Evolutionary conservation across 208 protist species (phyloP).

Genomic region (Herpetomonas muscarum): DNA sequence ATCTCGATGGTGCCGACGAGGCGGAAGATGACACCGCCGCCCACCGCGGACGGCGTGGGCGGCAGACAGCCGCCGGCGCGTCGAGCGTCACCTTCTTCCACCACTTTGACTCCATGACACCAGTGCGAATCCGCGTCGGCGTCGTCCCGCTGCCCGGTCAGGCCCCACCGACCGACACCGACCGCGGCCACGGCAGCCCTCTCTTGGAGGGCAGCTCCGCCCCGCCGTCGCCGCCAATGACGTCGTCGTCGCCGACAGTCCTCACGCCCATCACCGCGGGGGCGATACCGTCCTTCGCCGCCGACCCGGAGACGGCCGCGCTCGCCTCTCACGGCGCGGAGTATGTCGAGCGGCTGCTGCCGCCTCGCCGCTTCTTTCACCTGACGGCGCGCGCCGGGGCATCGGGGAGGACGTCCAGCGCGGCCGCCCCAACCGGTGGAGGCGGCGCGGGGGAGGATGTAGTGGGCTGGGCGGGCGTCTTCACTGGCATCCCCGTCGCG

Average conservation of each 20-base stretch:
- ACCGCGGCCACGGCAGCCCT: background rate
- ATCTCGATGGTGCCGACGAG: too few species aligned
- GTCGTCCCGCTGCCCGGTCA: conserved; percentile 43
- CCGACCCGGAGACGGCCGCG: background rate
- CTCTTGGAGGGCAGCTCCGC: background rate
- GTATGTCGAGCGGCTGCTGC: conserved; percentile 14
- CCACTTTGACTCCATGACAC: conserved; percentile 25
- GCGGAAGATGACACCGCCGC: too few species aligned
- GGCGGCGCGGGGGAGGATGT: conserved; percentile 22
- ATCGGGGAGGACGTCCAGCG: background rate
- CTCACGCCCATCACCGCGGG: background rate
- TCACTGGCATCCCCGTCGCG: conserved; percentile 27
- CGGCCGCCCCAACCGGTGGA: background rate
- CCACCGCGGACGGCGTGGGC: too few species aligned
- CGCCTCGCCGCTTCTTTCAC: conserved; percentile 24
- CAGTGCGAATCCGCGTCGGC: conserved; percentile 39
- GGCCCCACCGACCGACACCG: background rate
- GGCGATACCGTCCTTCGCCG: background rate
- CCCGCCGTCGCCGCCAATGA: background rate
- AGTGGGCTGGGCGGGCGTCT: conserved; percentile 48
- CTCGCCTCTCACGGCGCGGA: background rate
- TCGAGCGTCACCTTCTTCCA: conserved; percentile 24
- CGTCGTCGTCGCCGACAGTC: conserved; percentile 7
- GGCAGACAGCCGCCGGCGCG: background rate
- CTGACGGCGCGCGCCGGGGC: conserved; percentile 18